Evolutionary conservation across 495 filamentous ascomycete species (phyloP).

Genomic region (Neurospora africana): DNA sequence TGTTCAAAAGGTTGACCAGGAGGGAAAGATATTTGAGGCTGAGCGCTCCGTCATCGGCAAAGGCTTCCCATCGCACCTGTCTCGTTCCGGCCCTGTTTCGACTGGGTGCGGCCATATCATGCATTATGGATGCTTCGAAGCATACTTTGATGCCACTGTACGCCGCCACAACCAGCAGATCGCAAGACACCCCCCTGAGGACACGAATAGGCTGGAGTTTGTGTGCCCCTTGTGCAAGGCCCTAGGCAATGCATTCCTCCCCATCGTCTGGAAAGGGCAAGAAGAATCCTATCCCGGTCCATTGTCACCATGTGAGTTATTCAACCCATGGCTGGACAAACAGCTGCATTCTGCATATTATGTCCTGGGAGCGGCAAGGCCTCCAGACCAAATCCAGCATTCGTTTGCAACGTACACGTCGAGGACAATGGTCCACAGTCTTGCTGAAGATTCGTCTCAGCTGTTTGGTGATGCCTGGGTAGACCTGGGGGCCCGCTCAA

Average conservation of each 20-base stretch:
- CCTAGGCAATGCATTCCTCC: conserved; percentile 87
- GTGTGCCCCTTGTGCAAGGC: conserved; percentile 98
- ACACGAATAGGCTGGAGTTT: conserved; percentile 67
- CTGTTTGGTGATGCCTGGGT: conserved; percentile 26
- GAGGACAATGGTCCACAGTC: conserved; percentile 46
- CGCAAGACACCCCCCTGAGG: conserved; percentile 83
- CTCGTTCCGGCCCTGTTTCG: conserved; percentile 67
- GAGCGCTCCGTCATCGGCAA: conserved; percentile 80
- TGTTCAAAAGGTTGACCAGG: conserved; percentile 62
- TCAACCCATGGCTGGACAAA: conserved; percentile 53
- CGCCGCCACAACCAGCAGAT: conserved; percentile 84
- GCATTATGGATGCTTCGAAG: conserved; percentile 94
- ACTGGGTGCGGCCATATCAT: conserved; percentile 96
- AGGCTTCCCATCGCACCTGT: conserved; percentile 64
- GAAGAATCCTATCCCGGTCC: conserved; percentile 67
- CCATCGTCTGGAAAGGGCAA: conserved; percentile 90
- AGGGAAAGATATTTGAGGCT: conserved; percentile 55
- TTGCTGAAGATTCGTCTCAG: conserved; percentile 30
- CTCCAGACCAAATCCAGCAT: conserved; percentile 39
- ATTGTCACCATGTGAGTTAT: conserved; percentile 45
- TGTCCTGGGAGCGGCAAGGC: conserved; percentile 27
- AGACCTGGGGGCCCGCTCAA: conserved; percentile 16
- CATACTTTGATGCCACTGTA: conserved; percentile 70
- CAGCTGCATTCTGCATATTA: conserved; percentile 27
- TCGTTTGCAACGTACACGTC: conserved; percentile 59